Evolutionary conservation across 2,329 filamentous ascomycete species (phyloP).

Genomic region (Fusarium poae): DNA sequence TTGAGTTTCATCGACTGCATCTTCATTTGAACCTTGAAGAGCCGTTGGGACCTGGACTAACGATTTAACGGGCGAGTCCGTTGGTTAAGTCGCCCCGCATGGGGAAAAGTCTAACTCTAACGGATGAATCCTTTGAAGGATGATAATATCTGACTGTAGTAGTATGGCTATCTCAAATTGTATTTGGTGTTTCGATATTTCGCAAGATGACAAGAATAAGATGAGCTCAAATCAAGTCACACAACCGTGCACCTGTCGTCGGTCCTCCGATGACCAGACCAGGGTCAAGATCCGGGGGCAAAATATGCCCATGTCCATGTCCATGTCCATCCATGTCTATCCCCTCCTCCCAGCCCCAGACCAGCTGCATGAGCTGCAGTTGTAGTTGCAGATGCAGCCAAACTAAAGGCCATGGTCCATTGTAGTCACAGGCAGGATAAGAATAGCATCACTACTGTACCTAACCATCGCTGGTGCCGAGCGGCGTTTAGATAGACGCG

Average conservation of each 20-base stretch:
- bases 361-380: constrained; percentile 39
- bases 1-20: background rate
- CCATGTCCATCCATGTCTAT: constrained; percentile 22
- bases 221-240: constrained; percentile 34
- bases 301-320: constrained; percentile 14
- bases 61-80: constrained; percentile 16
- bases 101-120: constrained; percentile 16
- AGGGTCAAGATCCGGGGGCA: constrained; percentile 33
- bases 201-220: constrained; percentile 14
- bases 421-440: constrained; percentile 24
- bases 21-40: constrained; percentile 8
- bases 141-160: constrained; percentile 37
- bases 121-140: constrained; percentile 23
- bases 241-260: constrained; percentile 25
- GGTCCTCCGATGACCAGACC: constrained; percentile 19
- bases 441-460: constrained; percentile 36
- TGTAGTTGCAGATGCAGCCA: constrained; percentile 33
- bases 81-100: constrained; percentile 23
- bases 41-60: constrained; percentile 10
- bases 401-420: constrained; percentile 18
- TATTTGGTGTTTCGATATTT: constrained; percentile 10
- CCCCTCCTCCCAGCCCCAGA: constrained; percentile 35
- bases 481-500: constrained; percentile 41
- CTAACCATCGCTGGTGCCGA: constrained; percentile 24
- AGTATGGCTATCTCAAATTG: constrained; percentile 9